phyloP scores from a whole-genome alignment of 768 basidiomycete species.

The Termitomyces bulborhizus region DNA sequence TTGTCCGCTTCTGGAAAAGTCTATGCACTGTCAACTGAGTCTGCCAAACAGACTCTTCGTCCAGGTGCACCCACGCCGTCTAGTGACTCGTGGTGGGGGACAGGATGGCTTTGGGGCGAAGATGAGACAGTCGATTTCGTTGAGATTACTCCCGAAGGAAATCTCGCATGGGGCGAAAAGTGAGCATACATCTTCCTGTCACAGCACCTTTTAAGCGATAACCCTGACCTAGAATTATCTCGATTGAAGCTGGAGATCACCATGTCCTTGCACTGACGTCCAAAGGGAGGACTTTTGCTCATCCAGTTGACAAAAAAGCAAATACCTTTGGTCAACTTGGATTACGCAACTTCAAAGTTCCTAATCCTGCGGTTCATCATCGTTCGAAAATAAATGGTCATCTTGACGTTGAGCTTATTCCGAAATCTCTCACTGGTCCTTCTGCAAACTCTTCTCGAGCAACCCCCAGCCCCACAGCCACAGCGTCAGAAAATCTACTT shows the following conservation, averaged over 20 bases:
- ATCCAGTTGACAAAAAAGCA: slow-evolving; percentile 67
- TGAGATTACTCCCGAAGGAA: slow-evolving; percentile 53
- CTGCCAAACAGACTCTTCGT: slow-evolving; percentile 38
- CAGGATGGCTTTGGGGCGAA: slow-evolving; percentile 53
- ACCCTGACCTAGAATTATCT: slow-evolving; percentile 46
- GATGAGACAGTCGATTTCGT: slow-evolving; percentile 47
- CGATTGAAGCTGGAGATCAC: slow-evolving; percentile 67
- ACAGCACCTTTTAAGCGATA: not conserved
- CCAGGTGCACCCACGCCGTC: slow-evolving; percentile 33
- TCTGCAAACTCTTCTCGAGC: slow-evolving; percentile 39
- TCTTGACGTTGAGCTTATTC: slow-evolving; percentile 47
- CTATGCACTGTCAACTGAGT: slow-evolving; percentile 57
- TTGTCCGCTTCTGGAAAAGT: slow-evolving; percentile 73
- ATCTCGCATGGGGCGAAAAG: slow-evolving; percentile 63
- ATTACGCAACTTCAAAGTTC: slow-evolving; percentile 54
- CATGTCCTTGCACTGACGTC: slow-evolving; percentile 72
- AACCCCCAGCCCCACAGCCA: slow-evolving; percentile 21
- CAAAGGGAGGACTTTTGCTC: slow-evolving; percentile 69
- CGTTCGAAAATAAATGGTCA: slow-evolving; percentile 23
- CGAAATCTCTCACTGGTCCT: slow-evolving; percentile 48
- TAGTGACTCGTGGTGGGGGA: slow-evolving; percentile 54
- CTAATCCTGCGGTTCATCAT: slow-evolving; percentile 24
- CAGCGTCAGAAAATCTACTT: slow-evolving; percentile 25
- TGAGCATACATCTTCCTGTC: slow-evolving; percentile 22
- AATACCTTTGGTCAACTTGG: slow-evolving; percentile 86